phyloP scores from a whole-genome alignment of 257 asterid genomes.

The Solanum verrucosum region DNA sequence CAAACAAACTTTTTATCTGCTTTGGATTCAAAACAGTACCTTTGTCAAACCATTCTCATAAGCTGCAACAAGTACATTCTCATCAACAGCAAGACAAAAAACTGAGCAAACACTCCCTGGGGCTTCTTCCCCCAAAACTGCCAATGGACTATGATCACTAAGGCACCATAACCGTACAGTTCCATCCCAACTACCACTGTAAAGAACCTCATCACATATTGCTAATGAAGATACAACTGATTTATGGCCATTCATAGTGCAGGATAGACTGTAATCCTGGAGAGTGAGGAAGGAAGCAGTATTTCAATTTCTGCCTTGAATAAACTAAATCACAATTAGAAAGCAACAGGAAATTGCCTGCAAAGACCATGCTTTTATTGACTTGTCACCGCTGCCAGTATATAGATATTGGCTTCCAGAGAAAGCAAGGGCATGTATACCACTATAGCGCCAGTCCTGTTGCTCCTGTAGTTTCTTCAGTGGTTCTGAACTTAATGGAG shows the following conservation, averaged over 20 bases:
- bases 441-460: conserved; percentile 97
- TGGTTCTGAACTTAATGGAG: conserved; percentile 52
- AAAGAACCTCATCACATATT: conserved; percentile 59
- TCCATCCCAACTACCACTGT: conserved; percentile 99
- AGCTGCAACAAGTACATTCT: conserved; percentile 42
- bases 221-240: conserved; percentile 67
- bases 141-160: conserved; percentile 65
- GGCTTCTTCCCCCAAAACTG: conserved; percentile 58
- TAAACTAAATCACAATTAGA: conserved; percentile 1
- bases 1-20: not conserved
- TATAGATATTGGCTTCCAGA: conserved; percentile 57
- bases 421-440: conserved; percentile 79
- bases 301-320: conserved; percentile 3
- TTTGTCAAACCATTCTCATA: conserved; percentile 58
- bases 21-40: conserved; percentile 18
- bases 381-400: conserved; percentile 88
- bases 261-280: conserved; percentile 58
- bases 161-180: conserved; percentile 86
- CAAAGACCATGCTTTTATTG: conserved; percentile 92
- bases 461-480: conserved; percentile 45
- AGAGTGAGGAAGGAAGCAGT: not conserved
- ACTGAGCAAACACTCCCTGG: conserved; percentile 40
- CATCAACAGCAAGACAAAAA: conserved; percentile 53
- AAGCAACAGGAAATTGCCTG: conserved; percentile 33
- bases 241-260: conserved; percentile 73